phyloP scores from a whole-genome alignment of 495 filamentous ascomycete species.

The Tuber calosporum region DNA sequence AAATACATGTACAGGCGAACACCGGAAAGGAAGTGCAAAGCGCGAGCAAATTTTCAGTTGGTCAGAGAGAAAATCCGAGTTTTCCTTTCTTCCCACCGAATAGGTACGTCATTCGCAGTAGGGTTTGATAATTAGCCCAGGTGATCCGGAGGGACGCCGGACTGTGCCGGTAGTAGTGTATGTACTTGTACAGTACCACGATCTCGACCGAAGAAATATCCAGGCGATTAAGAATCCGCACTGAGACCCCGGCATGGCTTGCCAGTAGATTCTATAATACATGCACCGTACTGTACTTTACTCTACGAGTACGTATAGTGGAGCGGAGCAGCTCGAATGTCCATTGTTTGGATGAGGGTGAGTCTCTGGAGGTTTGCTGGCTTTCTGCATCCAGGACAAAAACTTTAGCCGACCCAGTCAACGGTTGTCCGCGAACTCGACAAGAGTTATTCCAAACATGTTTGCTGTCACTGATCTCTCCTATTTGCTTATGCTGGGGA shows the following conservation, averaged over 20 bases:
- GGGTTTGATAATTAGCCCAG: not conserved
- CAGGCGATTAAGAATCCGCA: not conserved
- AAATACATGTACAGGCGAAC: not conserved
- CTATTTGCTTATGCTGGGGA: constrained; percentile 2
- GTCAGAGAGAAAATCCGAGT: not conserved
- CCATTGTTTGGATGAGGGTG: not conserved
- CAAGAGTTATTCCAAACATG: not conserved
- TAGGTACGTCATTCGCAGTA: not conserved
- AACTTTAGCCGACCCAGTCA: not conserved
- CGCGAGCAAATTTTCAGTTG: not conserved
- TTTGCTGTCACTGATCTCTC: not conserved
- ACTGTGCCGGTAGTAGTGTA: not conserved
- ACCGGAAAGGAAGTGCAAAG: not conserved
- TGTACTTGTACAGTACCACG: not conserved
- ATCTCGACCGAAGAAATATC: not conserved
- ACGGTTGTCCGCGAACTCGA: not conserved
- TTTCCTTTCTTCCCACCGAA: not conserved
- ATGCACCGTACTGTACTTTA: too few species aligned
- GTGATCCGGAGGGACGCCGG: not conserved
- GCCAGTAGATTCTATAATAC: not conserved
- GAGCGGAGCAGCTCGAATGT: not conserved
- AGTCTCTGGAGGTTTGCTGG: not conserved
- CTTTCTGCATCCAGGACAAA: not conserved
- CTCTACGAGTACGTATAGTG: too few species aligned
- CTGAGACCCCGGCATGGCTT: not conserved